Evolutionary conservation across 2,329 filamentous ascomycete species (phyloP).

Genomic region (Aspergillus candidus): DNA sequence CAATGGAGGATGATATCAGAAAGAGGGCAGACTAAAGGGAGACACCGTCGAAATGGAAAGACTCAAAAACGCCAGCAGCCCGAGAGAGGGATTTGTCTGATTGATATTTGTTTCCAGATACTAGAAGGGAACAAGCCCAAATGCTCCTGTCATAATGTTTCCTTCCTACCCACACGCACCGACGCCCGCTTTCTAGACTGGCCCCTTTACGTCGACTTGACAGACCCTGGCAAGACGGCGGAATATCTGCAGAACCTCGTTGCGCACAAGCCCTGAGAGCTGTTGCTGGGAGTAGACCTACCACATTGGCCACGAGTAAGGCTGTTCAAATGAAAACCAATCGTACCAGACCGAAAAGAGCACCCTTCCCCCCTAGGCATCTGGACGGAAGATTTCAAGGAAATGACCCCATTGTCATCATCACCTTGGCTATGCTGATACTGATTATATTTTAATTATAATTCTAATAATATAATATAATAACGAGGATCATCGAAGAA

Average conservation of each 20-base stretch:
- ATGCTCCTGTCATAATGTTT: conserved; percentile 14
- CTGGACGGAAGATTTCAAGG: no score
- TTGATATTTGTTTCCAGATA: conserved; percentile 22
- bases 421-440: no score
- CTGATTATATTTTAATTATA: no score
- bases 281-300: background rate
- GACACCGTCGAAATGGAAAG: background rate
- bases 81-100: conserved; percentile 14
- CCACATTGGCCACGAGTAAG: no score
- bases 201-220: conserved; percentile 15
- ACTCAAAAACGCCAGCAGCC: background rate
- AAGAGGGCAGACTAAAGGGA: background rate
- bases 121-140: conserved; percentile 9
- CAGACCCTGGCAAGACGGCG: conserved; percentile 20
- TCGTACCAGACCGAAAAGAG: conserved; percentile 17
- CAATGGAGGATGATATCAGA: background rate
- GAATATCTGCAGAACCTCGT: conserved; percentile 21
- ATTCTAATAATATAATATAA: no score
- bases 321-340: background rate
- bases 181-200: conserved; percentile 17
- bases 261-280: conserved; percentile 17
- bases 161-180: conserved; percentile 12
- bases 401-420: no score
- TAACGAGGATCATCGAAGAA: no score
- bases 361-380: background rate